Base-by-base conservation (phyloP, 257 asterid genomes). In the Craterostigma plantagineum region DNA sequence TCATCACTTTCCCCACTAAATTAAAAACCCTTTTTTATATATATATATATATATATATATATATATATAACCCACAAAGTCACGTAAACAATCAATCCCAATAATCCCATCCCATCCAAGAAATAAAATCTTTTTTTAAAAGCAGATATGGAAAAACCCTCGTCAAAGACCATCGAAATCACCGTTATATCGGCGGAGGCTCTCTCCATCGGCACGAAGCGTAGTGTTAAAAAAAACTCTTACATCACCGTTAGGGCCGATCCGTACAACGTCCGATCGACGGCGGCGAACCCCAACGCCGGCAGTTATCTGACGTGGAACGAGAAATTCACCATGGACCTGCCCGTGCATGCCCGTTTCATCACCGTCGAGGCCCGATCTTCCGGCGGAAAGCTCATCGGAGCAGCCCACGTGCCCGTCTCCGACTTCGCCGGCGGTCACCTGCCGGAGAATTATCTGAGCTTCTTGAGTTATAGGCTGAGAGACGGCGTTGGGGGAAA, bases 391-490 rank as follows among this genome's bases (percentile, higher is more conserved):
- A 59, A 45, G 35, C 16, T 54, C 4, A 7, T 79, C 42, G 95
- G 95, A 41, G 35, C 64, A 0, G 80, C 75, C 0, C 57, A 37
- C 7, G 56, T 83, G 46, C 95, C 93, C 1, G 68, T 66, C 12
- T 43, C 77, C n/a, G 95, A 83, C 56, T 83, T 83, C 45, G 14
- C 56, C 14, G 92, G 83, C 9, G 87, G 84, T 0, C 36, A 49
- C 39, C 55, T 73, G 46, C 93, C 87, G 10, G 68, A 60, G 4
- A 65, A 68, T n/a, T 63, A 73, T 41, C 11, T 79, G 72, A 82
- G 70, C 23, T 76, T 83, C 50, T 61, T 83, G 87, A 79, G 95
- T 58, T 83, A 83, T 16, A 69, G 93, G 59, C 43, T 83, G 58
- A 65, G 76, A 65, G 74, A 71, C 42, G 48, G 37, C 5, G 49